A percentile compares a stretch with the other conserved stretches of the same genome.
Evolutionary conservation across 1,139 yeast species (phyloP).

Genomic region (Magnusiomyces fungicola): DNA sequence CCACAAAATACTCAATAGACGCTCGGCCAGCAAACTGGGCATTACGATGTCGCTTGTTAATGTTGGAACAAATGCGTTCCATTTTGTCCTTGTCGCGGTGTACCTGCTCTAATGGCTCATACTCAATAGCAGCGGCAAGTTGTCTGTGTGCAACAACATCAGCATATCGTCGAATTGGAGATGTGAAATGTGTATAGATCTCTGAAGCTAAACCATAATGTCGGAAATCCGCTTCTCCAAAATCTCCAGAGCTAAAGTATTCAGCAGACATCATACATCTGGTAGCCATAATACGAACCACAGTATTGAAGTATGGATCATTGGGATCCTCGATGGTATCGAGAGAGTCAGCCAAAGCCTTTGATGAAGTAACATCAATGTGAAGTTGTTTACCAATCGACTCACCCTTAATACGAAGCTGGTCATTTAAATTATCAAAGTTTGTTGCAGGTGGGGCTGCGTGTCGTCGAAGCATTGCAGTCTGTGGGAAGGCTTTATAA

Average conservation of each 20-base stretch:
- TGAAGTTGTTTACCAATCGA: conserved; percentile 35
- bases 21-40: conserved; percentile 99
- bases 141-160: conserved; percentile 97
- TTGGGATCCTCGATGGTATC: conserved; percentile 76
- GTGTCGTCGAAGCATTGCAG: conserved; percentile 93
- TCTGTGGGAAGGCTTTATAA: conserved; percentile 89
- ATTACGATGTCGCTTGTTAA: conserved; percentile 90
- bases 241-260: conserved; percentile 90
- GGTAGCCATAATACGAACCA: conserved; percentile 94
- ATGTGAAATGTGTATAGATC: conserved; percentile 96
- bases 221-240: conserved; percentile 84
- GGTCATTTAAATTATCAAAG: conserved; percentile 82
- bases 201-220: conserved; percentile 98
- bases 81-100: conserved; percentile 87
- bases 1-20: conserved; percentile 93
- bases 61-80: conserved; percentile 83
- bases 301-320: conserved; percentile 89
- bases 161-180: conserved; percentile 97
- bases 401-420: conserved; percentile 72
- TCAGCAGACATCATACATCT: conserved; percentile 99
- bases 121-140: conserved; percentile 93
- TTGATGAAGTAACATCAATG: conserved; percentile 77
- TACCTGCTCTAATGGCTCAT: conserved; percentile 71
- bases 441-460: conserved; percentile 93
- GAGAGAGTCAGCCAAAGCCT: conserved; percentile 86